phyloP scores from a whole-genome alignment of 169 alveolate genomes.

The Eimeria praecox region DNA sequence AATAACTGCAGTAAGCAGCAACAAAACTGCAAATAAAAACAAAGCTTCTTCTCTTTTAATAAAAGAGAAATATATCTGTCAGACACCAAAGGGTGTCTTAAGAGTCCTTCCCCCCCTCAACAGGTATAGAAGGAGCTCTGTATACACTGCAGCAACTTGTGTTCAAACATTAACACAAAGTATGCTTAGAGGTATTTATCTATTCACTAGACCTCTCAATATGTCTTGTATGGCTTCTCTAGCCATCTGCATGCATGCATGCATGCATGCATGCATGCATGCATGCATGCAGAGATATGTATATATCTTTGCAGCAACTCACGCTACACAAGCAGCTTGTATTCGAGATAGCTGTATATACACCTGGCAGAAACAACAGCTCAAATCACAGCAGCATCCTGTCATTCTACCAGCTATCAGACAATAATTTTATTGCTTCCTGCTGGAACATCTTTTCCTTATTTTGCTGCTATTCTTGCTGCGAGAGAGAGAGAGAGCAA shows the following conservation, averaged over 20 bases:
- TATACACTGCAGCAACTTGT: background rate
- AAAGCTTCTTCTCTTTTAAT: background rate
- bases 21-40: background rate
- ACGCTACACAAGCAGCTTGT: too few relatives aligned
- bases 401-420: background rate
- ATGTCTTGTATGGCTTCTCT: background rate
- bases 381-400: background rate
- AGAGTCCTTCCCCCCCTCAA: background rate
- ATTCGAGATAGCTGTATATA: too few relatives aligned
- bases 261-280: too few relatives aligned
- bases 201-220: background rate
- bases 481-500: background rate
- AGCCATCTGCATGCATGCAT: background rate
- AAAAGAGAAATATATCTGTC: background rate
- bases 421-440: background rate
- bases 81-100: background rate
- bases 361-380: background rate
- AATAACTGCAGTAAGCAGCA: background rate
- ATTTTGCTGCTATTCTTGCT: background rate
- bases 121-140: background rate
- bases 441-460: background rate
- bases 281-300: background rate
- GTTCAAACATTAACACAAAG: too few relatives aligned
- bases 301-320: too few relatives aligned
- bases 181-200: too few relatives aligned